Conservation (phyloP, 495 filamentous ascomycete genomes). For the Aspergillus sclerotioniger region DNA sequence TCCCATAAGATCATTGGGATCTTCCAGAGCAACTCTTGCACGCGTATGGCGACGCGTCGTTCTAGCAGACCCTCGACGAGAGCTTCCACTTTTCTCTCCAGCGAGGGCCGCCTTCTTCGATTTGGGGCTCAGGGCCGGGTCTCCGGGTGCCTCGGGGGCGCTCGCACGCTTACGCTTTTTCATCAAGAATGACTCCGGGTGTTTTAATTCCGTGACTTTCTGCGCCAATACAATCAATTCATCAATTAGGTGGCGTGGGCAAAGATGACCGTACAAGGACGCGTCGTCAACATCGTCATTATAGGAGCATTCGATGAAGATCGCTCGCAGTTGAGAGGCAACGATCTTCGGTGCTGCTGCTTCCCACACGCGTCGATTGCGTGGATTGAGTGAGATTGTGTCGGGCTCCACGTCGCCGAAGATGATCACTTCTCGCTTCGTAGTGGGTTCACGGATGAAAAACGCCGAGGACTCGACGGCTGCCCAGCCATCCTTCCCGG, state of each 20-base stretch:
- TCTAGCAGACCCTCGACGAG: slow-evolving; percentile 1
- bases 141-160: slow-evolving; percentile 1
- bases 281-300: slow-evolving; percentile 71
- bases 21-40: background rate
- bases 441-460: slow-evolving; percentile 74
- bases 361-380: slow-evolving; percentile 76
- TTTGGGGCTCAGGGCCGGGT: slow-evolving; percentile 23
- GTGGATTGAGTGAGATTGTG: slow-evolving; percentile 73
- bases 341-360: slow-evolving; percentile 82
- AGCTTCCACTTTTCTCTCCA: background rate
- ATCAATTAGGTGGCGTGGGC: slow-evolving; percentile 72
- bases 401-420: slow-evolving; percentile 97
- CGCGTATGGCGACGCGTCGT: slow-evolving; percentile 2
- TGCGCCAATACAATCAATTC: slow-evolving; percentile 72
- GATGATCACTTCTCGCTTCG: slow-evolving; percentile 75
- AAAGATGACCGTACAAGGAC: slow-evolving; percentile 82
- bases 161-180: slow-evolving; percentile 35
- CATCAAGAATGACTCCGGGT: slow-evolving; percentile 7
- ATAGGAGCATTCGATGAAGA: slow-evolving; percentile 96
- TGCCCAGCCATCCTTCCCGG: slow-evolving; percentile 28
- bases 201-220: slow-evolving; percentile 49
- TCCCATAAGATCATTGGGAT: background rate
- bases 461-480: slow-evolving; percentile 81
- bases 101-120: slow-evolving; percentile 20
- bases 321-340: slow-evolving; percentile 63